Evolutionary conservation across 768 basidiomycete genomes (phyloP).

Genomic region (Suillus lakei): DNA sequence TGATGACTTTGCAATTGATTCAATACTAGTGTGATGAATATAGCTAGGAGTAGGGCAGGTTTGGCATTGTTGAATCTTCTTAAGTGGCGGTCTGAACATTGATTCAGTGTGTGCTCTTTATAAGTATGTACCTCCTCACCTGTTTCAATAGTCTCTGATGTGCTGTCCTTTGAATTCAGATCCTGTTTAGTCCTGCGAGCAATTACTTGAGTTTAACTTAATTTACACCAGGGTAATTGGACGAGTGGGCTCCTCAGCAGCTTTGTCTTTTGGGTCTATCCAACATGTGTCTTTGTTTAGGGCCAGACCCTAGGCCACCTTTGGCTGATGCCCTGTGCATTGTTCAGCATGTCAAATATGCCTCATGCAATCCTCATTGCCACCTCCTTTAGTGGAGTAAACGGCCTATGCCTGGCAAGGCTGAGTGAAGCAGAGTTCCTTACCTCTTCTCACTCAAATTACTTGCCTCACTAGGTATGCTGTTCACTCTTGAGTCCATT

Average conservation of each 20-base stretch:
- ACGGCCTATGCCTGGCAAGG: background rate
- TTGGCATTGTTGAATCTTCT: background rate
- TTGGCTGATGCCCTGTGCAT: background rate
- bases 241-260: background rate
- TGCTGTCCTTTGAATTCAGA: too few species aligned
- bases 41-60: background rate
- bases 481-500: background rate
- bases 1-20: too few species aligned
- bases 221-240: background rate
- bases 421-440: background rate
- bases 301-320: too few species aligned
- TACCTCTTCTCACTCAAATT: background rate
- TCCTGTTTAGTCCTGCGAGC: too few species aligned
- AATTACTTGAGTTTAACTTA: too few species aligned
- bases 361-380: background rate
- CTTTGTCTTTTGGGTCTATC: background rate
- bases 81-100: background rate
- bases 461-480: background rate
- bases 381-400: background rate
- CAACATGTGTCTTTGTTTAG: background rate
- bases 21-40: background rate
- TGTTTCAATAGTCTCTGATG: too few species aligned
- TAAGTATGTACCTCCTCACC: too few species aligned
- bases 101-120: too few species aligned
- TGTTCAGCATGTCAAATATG: background rate